Conservation (phyloP, 2,329 filamentous ascomycete genomes). For the Bipolaris gigantea region DNA sequence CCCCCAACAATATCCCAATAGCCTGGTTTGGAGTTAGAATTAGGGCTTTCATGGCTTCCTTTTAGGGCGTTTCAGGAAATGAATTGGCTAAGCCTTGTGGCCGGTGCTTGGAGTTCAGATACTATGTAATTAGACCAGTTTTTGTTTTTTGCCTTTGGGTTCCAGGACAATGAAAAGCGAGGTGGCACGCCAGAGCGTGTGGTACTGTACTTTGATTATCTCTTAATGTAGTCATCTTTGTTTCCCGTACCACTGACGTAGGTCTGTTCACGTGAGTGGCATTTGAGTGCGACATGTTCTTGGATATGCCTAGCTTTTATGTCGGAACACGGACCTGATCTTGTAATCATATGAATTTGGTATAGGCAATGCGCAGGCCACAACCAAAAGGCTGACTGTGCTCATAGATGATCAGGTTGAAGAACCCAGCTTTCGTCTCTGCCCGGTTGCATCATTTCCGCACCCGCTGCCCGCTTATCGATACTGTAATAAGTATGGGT, state of each 20-base stretch:
- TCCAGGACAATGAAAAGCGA: background rate
- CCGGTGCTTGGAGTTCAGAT: background rate
- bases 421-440: background rate
- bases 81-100: background rate
- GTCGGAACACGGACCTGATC: background rate
- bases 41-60: background rate
- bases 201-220: background rate
- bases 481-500: too few relatives aligned
- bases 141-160: background rate
- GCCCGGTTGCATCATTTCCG: conserved; percentile 2
- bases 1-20: background rate
- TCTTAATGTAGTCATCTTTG: background rate
- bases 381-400: background rate
- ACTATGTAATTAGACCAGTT: background rate
- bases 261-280: background rate
- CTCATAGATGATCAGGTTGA: background rate
- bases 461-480: conserved; percentile 1
- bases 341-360: background rate
- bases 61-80: background rate
- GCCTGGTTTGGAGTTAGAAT: background rate
- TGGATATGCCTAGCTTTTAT: background rate
- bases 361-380: background rate
- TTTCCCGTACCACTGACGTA: background rate
- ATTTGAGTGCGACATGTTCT: background rate
- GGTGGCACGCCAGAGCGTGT: background rate